Conservation (phyloP, 2,329 filamentous ascomycete species). For the Aspergillus eucalypticola region DNA sequence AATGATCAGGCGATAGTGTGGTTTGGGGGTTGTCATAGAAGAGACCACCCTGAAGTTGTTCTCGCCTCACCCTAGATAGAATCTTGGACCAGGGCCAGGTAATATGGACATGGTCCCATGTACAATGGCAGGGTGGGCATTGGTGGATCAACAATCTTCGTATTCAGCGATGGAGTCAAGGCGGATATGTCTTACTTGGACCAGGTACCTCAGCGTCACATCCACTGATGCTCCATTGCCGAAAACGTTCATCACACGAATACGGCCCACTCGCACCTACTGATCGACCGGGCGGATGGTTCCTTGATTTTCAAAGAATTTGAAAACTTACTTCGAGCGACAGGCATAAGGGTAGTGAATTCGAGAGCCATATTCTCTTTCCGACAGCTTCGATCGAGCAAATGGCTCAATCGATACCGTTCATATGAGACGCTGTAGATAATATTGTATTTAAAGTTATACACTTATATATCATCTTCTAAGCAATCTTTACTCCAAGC, state of each 20-base stretch:
- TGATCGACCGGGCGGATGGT: not conserved
- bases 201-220: not conserved
- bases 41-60: not conserved
- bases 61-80: not conserved
- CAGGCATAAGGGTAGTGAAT: too few relatives aligned
- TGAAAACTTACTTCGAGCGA: too few relatives aligned
- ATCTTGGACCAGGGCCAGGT: not conserved
- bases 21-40: not conserved
- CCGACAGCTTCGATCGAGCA: too few relatives aligned
- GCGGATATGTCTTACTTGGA: not conserved
- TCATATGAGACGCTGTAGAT: too few relatives aligned
- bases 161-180: not conserved
- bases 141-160: not conserved
- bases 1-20: not conserved
- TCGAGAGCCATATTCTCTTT: too few relatives aligned
- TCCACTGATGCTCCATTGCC: not conserved
- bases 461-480: too few relatives aligned
- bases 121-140: not conserved
- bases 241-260: not conserved
- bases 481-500: too few relatives aligned
- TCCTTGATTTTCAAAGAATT: too few relatives aligned
- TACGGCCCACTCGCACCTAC: not conserved
- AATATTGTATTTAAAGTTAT: too few relatives aligned
- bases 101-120: not conserved
- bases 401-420: too few relatives aligned